These are phyloP conservation scores for Eucalyptus guilfoylei DNA, from an alignment of 345 rosid genomes.

Conservation along the genomic window DNA sequence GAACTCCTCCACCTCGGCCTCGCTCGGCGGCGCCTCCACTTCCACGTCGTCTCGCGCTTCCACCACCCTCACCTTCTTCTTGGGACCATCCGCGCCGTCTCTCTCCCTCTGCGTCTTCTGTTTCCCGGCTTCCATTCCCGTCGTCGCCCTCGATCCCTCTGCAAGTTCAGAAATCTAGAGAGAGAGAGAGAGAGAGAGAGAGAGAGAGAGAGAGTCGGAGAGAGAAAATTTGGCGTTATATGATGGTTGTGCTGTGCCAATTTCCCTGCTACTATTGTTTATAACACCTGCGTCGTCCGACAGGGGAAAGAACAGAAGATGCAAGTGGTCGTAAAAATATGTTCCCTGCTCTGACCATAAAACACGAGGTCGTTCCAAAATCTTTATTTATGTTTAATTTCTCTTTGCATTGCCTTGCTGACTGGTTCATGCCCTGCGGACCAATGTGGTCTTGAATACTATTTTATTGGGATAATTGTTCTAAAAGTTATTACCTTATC, in stretches of 20 bases:
- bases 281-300: background rate
- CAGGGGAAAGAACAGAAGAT: background rate
- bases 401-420: background rate
- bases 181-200: too few relatives aligned
- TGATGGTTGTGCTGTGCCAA: background rate
- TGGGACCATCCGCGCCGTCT: background rate
- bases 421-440: background rate
- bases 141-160: background rate
- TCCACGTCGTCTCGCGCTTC: background rate
- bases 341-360: background rate
- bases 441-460: background rate
- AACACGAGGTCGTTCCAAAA: background rate
- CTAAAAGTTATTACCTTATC: too few relatives aligned
- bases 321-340: background rate
- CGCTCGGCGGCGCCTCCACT: background rate
- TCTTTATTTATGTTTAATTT: background rate
- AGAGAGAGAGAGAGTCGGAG: background rate
- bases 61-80: background rate
- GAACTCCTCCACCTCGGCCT: slow-evolving; percentile 19
- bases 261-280: background rate
- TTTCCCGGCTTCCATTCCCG: background rate
- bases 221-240: background rate
- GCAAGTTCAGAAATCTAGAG: background rate
- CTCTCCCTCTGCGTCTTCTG: background rate
- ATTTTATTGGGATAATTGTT: too few relatives aligned